A percentile compares a stretch with the other conserved stretches of the same genome.
These are phyloP conservation scores for Ceratobasidium sp. DNA, from an alignment of 1,284 basidiomycete species.

Conservation along the genomic window DNA sequence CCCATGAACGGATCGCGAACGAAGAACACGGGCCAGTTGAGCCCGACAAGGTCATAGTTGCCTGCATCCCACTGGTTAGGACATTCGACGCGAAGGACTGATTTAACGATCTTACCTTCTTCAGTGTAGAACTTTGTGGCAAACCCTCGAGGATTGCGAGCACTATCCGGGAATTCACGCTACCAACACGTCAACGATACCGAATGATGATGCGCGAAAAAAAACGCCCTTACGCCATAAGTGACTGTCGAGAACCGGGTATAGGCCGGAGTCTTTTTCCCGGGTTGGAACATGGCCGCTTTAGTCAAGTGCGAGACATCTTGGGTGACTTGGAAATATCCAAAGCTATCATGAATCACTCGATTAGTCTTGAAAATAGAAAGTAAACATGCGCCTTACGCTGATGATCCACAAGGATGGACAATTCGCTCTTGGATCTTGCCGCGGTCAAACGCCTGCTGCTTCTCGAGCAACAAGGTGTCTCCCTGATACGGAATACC, in stretches of 20 bases:
- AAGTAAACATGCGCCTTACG: constrained; percentile 41
- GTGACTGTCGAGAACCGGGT: constrained; percentile 85
- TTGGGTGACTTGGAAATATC: constrained; percentile 65
- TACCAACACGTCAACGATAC: constrained; percentile 53
- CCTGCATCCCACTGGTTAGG: constrained; percentile 37
- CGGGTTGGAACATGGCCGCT: constrained; percentile 68
- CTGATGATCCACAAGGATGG: constrained; percentile 49
- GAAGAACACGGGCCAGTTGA: constrained; percentile 90
- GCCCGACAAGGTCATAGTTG: constrained; percentile 49
- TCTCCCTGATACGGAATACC: constrained; percentile 49
- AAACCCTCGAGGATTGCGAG: constrained; percentile 92
- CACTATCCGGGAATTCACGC: constrained; percentile 85
- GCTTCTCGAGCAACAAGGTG: constrained; percentile 49
- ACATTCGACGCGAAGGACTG: background rate
- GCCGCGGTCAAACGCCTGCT: constrained; percentile 49
- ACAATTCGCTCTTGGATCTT: constrained; percentile 49
- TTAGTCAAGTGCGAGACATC: constrained; percentile 82
- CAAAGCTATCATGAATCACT: constrained; percentile 29
- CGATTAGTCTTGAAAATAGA: background rate
- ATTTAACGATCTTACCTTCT: constrained; percentile 78
- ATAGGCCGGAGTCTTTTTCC: constrained; percentile 70
- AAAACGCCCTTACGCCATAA: constrained; percentile 45
- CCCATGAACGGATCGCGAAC: constrained; percentile 67
- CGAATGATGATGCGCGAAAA: background rate
- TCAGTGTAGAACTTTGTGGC: constrained; percentile 85